These are phyloP conservation scores for Bipolaris cookei DNA, from an alignment of 2,329 filamentous ascomycete genomes.

Conservation along the genomic window DNA sequence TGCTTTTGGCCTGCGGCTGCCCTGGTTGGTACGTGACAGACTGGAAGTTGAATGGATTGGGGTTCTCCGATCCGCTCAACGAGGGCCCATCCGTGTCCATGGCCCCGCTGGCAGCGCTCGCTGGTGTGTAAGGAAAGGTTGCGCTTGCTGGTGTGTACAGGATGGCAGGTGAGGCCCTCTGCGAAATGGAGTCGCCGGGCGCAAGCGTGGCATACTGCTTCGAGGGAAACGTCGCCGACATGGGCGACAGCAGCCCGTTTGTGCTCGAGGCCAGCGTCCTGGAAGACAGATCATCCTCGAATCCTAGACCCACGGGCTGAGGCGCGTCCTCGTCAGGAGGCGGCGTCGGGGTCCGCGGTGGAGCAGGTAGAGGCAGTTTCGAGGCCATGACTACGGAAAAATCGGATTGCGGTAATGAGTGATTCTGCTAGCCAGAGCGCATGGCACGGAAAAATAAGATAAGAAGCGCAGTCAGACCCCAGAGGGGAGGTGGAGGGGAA, in stretches of 20 bases:
- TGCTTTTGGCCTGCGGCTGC: conserved; percentile 76
- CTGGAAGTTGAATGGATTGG: conserved; percentile 93
- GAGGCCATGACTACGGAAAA: conserved; percentile 60
- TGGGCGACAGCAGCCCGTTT: conserved; percentile 46
- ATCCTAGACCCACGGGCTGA: conserved; percentile 42
- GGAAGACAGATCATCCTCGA: conserved; percentile 39
- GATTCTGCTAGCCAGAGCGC: conserved; percentile 21
- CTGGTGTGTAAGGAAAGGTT: conserved; percentile 44
- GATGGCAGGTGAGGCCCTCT: conserved; percentile 40
- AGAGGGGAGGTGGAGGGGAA: conserved; percentile 30
- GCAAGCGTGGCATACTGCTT: conserved; percentile 45
- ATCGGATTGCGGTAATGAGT: conserved; percentile 28
- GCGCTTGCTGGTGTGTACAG: conserved; percentile 44
- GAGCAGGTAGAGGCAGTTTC: conserved; percentile 63
- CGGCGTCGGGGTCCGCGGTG: conserved; percentile 69
- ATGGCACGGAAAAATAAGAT: conserved; percentile 21
- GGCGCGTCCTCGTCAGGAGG: conserved; percentile 60
- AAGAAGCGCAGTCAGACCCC: conserved; percentile 23
- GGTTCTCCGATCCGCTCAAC: conserved; percentile 45
- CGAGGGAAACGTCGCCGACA: conserved; percentile 49
- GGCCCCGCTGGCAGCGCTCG: conserved; percentile 35
- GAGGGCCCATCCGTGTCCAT: conserved; percentile 41
- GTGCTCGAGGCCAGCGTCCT: conserved; percentile 36
- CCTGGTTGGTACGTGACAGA: conserved; percentile 60
- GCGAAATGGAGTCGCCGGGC: conserved; percentile 45